Base-by-base conservation (phyloP, 2,329 filamentous ascomycete species). In the Nectriaceae sp. region DNA sequence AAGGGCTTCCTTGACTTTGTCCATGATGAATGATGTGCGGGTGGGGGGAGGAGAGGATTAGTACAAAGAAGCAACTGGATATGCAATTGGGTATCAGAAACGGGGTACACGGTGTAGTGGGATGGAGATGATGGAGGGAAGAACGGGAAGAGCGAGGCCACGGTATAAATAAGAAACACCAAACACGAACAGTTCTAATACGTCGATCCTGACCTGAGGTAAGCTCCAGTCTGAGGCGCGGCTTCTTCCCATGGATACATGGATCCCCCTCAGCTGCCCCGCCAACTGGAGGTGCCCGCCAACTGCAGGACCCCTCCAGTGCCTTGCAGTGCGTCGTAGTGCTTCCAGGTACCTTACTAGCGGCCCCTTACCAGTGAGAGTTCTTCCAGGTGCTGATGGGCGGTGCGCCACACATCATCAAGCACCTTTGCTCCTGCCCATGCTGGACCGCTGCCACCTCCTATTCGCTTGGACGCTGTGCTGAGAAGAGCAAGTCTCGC, bases 1-100 rank as follows among this genome's bases (percentile, higher is more conserved):
- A 47, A 76, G 65, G 22, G 65, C 60, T 50, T 73, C 62, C 69
- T 75, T 77, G 65, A 76, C 65, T 54, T 68, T 63, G 49, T 75
- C 69, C 72, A 76, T 77, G 56, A 39, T 70, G 63, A 49, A 47
- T 49, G 49, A 38, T 50, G 49, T 47, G 44, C 39, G 39, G 33
- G 40, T 42, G 42, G 45, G 26, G 37, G n/a, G 37, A 20, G 11
- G 18, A 41, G 38, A 47, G 39, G 38, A 45, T 40, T 45, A 26
- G 29, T 6, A 39, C 18, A 21, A 21, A 21, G 18, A 21, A 10
- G 33, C 11, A 36, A 18, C n/a, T 36, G 33, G 33, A n/a, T 29
- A 13, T 29, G 6, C 6, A 29, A 29, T 29, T 29, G 24, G 13
- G 24, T 29, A 13, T 29, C 24, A 29, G 33, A 16, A 36, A 36